A percentile compares a stretch with the other conserved stretches of the same genome.
Evolutionary conservation across 495 filamentous ascomycete species (phyloP).

Genomic region (Parachaetomium inaequale): DNA sequence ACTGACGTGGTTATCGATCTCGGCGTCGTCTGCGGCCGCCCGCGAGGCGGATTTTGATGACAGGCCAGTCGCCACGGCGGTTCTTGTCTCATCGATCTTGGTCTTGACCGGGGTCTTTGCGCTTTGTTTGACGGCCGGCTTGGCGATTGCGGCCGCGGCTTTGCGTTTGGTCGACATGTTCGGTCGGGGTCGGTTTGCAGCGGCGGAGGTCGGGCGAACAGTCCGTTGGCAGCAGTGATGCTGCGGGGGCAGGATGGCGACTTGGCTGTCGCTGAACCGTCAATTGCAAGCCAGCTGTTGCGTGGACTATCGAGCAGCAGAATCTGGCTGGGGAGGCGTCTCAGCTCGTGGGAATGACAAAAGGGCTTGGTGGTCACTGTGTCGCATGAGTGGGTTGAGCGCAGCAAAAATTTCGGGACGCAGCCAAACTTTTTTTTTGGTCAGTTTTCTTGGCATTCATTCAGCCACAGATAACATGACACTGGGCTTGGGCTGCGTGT

Average conservation of each 20-base stretch:
- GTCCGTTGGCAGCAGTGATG: not conserved
- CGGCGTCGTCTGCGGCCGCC: constrained; percentile 30
- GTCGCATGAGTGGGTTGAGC: not conserved
- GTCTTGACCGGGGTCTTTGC: constrained; percentile 56
- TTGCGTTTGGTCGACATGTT: constrained; percentile 55
- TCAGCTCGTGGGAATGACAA: not conserved
- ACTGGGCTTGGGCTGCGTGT: not conserved
- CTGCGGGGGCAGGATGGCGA: not conserved
- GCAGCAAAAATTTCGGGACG: constrained; percentile 24
- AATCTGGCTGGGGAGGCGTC: not conserved
- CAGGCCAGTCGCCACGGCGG: constrained; percentile 52
- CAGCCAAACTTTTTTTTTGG: constrained; percentile 28
- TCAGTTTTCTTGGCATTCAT: not conserved
- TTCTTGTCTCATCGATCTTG: constrained; percentile 70
- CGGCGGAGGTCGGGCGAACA: not conserved
- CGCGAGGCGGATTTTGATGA: constrained; percentile 29
- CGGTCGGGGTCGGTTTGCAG: not conserved
- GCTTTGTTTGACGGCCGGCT: constrained; percentile 54
- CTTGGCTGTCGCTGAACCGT: not conserved
- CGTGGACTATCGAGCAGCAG: not conserved
- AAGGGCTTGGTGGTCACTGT: not conserved
- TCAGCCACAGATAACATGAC: not conserved
- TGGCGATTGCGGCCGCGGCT: constrained; percentile 44
- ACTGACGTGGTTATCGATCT: constrained; percentile 52
- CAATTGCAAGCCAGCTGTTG: not conserved